Base-by-base conservation (phyloP, 2,329 filamentous ascomycete genomes). In the Helicocarpus griseus region DNA sequence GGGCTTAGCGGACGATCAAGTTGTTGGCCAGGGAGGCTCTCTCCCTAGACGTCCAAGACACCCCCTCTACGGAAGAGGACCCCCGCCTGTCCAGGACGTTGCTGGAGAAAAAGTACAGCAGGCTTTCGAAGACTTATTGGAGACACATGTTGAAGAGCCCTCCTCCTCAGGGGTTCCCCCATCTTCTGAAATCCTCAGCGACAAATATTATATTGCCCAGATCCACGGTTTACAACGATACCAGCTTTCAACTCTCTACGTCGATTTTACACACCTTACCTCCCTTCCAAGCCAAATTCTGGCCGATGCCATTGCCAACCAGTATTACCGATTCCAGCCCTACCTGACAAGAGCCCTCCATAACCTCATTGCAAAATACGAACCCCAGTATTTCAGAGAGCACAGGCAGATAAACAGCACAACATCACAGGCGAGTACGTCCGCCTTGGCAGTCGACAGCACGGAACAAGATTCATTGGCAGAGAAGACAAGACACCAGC, bases 281-380 rank as follows among this genome's bases (percentile, higher is more conserved):
- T 78, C 82, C 33, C 85, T 84, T 67, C 83, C 86, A 61, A 86
- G 90, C 59, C 87, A 86, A 49, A 83, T 86, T 53, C 74, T 98
- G 49, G 89, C 91, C 39, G 84, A 88, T 55, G 91, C 89, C 48
- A 86, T 97, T 56, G 85, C 89, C 58, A 84, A 83, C 61, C 86
- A 94, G 64, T 97, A 96, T 75, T 97, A 96, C 69, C 87, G 93
- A 59, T 95, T 95, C 66, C 78, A 94, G 22, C 93, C 93, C 2
- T 98, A 93, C 67, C 80, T 98, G 62, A 89, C 87, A 21, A 82
- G 86, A 57, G 90, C 86, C 24, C 75, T 98, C 40, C 89, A 98
- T 72, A 94, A 89, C 63, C 82, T 95, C 70, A 94, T 98, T 61
- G 85, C 88, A 59, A 95, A 95, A 72, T 86, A 96, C 71, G 91